Percentiles rank a stretch among this genome's conserved stretches.
Evolutionary conservation across 148 eudicot genomes (phyloP).

Genomic region (Rhododendron kiyosumense): DNA sequence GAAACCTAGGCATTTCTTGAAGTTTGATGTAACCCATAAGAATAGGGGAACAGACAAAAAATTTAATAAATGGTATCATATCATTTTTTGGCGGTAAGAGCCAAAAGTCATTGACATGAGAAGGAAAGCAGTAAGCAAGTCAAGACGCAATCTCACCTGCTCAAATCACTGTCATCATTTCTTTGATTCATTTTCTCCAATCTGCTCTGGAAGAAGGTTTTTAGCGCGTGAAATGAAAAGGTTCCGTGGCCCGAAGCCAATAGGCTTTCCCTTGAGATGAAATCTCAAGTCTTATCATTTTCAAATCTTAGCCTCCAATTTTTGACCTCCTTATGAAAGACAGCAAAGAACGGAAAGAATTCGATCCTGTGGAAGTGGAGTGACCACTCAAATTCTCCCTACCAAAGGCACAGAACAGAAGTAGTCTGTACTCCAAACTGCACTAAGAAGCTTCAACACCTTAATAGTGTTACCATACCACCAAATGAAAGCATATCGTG

Average conservation of each 20-base stretch:
- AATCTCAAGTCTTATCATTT: neutral
- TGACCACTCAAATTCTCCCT: neutral
- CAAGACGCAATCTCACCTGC: neutral
- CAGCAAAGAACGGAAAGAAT: neutral
- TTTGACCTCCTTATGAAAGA: neutral
- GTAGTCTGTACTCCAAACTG: neutral
- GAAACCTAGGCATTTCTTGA: neutral
- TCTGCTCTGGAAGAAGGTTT: neutral
- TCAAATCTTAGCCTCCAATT: neutral
- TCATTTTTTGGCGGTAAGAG: neutral
- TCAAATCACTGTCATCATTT: neutral
- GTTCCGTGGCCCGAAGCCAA: neutral
- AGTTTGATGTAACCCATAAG: neutral
- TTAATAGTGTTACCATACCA: neutral
- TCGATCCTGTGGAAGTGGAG: neutral
- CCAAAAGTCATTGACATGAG: neutral
- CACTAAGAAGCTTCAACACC: neutral
- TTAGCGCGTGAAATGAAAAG: neutral
- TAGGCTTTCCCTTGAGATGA: neutral
- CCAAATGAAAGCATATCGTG: neutral
- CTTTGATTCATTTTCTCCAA: slow-evolving; percentile 1
- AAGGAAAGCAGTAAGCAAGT: neutral
- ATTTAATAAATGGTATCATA: neutral
- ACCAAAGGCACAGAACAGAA: neutral
- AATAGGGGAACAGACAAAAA: neutral